A percentile compares a stretch with the other conserved stretches of the same genome.
phyloP scores from a whole-genome alignment of 768 basidiomycete species.

The Crepidotus variabilis region DNA sequence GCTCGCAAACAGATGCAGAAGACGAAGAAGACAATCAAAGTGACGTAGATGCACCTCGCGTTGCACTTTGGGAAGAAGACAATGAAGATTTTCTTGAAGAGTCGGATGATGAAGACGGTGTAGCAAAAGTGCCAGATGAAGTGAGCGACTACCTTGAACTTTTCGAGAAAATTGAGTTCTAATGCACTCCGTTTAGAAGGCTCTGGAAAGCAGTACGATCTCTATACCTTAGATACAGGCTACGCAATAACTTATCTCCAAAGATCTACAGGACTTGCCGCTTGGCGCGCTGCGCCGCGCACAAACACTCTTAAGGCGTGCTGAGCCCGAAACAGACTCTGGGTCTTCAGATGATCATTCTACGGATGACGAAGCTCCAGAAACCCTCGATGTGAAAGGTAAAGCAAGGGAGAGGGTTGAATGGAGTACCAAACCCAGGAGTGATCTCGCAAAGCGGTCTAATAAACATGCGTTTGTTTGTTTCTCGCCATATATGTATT shows the following conservation, averaged over 20 bases:
- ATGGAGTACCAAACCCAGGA: conserved; percentile 38
- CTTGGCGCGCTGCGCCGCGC: conserved; percentile 64
- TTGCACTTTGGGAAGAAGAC: conserved; percentile 52
- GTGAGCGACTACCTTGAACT: conserved; percentile 10
- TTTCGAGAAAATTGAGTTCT: too few relatives aligned
- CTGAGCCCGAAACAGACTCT: conserved; percentile 33
- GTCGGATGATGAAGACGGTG: conserved; percentile 14
- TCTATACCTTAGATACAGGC: not conserved
- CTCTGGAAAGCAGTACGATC: too few relatives aligned
- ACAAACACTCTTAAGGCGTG: conserved; percentile 49
- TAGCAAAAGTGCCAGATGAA: conserved; percentile 6
- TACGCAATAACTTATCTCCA: not conserved
- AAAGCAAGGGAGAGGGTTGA: conserved; percentile 36
- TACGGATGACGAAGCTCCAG: conserved; percentile 9
- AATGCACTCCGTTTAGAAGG: too few relatives aligned
- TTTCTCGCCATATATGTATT: conserved; percentile 1
- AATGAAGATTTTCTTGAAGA: conserved; percentile 18
- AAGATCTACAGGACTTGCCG: conserved; percentile 59
- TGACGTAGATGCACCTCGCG: conserved; percentile 50
- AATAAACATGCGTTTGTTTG: conserved; percentile 84
- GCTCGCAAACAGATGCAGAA: conserved; percentile 24
- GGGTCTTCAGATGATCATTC: conserved; percentile 14
- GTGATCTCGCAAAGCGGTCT: conserved; percentile 53
- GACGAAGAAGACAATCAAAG: conserved; percentile 25
- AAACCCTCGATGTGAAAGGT: conserved; percentile 14